Evolutionary conservation across 495 filamentous ascomycete genomes (phyloP), one percentile per base, ranked within the genome.

Genomic region (Hypoxylon lienhwacheense): DNA sequence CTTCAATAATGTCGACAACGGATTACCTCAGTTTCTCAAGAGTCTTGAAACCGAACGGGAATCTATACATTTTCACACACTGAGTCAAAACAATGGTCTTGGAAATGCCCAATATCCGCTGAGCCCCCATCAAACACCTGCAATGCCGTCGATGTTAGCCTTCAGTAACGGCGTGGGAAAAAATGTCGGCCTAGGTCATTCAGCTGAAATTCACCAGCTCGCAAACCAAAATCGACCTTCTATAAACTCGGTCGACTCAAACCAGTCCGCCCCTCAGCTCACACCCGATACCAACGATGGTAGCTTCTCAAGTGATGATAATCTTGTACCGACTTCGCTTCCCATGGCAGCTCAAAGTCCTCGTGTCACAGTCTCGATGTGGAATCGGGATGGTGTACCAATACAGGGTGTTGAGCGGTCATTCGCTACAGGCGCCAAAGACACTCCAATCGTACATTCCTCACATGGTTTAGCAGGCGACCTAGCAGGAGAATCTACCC

Each of bases 201-300:
- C 61, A 52, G 21, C 15, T 7, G 35, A 16, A 35, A 12, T 16
- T 40, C 35, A 59, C 25, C 15, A 59, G 32, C 46, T 35, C 42
- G 19, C 37, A 35, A 22, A 32, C 16, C 43, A 63, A 48, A 28
- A 51, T 60, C 42, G 66, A 29, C 61, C 66, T 5, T 59, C 52
- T 16, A 49, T 61, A 32, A 36, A 66, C n/a, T 71, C 64, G 14
- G 15, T 61, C 8, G 52, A 60, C 15, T 65, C 54, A 41, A 68
- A 48, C 41, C 69, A 63, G 24, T 39, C 65, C 7, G 53, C 46
- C 8, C 54, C 63, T 45, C 72, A 76, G 55, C 53, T 75, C 29
- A 81, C 79, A n/a, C 77, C 76, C 1, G 69, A 73, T 34, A 74
- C 71, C 11, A 77, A 71, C 55, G 72, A 67, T 26, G 78, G 67